phyloP scores from a whole-genome alignment of 225 moss, liverwort and hornwort genomes.

The Lunularia cruciata region DNA sequence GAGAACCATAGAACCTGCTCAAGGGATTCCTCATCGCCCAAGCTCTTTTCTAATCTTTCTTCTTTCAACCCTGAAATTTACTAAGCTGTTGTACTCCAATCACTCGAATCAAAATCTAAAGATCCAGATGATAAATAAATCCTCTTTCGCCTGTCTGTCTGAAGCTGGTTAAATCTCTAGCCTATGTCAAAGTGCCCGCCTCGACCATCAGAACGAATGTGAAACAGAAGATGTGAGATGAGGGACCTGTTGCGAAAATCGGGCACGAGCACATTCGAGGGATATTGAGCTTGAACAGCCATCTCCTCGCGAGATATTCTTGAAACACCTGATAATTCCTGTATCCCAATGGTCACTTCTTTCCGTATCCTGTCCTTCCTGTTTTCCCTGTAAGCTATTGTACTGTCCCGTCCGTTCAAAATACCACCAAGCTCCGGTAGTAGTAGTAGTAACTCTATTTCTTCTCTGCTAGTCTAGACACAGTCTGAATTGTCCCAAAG shows the following conservation, averaged over 20 bases:
- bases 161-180: slow-evolving; percentile 8
- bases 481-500: too few relatives aligned
- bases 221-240: slow-evolving; percentile 28
- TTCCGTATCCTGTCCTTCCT: slow-evolving; percentile 2
- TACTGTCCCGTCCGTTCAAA: slow-evolving; percentile 6
- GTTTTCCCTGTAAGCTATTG: slow-evolving; percentile 14
- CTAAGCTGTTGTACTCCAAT: background rate
- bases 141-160: too few relatives aligned
- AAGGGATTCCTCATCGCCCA: slow-evolving; percentile 7
- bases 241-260: slow-evolving; percentile 68
- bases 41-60: background rate
- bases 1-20: slow-evolving; percentile 14
- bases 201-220: slow-evolving; percentile 29
- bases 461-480: too few relatives aligned
- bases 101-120: background rate
- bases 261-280: slow-evolving; percentile 63
- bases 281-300: slow-evolving; percentile 93
- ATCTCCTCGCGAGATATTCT: slow-evolving; percentile 42
- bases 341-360: slow-evolving; percentile 12
- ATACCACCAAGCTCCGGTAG: too few relatives aligned
- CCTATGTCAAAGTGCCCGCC: slow-evolving; percentile 26
- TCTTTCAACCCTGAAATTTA: background rate
- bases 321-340: slow-evolving; percentile 17
- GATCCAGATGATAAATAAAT: too few relatives aligned
- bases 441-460: too few relatives aligned